phyloP scores from a whole-genome alignment of 495 filamentous ascomycete genomes.

The Poronia punctata region DNA sequence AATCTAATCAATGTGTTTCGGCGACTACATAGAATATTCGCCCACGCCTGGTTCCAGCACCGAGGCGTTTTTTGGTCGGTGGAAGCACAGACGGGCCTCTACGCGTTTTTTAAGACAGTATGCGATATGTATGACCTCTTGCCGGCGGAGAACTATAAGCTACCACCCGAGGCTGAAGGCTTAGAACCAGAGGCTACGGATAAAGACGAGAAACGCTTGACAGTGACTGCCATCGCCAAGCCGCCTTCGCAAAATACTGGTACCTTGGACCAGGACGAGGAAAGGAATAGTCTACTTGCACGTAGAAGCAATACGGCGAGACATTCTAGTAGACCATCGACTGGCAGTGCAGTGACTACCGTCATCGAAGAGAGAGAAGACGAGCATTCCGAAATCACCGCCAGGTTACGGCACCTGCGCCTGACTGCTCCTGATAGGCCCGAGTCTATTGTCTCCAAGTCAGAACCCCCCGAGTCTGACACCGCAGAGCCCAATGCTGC shows the following conservation, averaged over 20 bases:
- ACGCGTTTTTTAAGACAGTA: constrained; percentile 93
- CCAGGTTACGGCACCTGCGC: constrained; percentile 31
- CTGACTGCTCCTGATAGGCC: constrained; percentile 32
- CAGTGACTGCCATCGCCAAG: constrained; percentile 35
- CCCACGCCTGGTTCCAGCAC: constrained; percentile 98
- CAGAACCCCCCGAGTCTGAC: too few species aligned
- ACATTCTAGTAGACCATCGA: constrained; percentile 66
- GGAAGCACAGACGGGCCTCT: constrained; percentile 80
- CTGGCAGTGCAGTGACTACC: constrained; percentile 64
- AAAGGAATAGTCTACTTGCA: constrained; percentile 31
- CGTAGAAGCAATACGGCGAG: constrained; percentile 60
- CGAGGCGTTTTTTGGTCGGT: constrained; percentile 91
- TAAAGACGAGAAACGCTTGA: constrained; percentile 28
- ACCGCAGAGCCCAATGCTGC: too few species aligned
- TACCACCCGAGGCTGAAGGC: constrained; percentile 89
- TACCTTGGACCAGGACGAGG: constrained; percentile 29
- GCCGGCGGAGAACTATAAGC: constrained; percentile 88
- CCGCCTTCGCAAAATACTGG: constrained; percentile 37
- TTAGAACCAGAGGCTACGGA: constrained; percentile 34
- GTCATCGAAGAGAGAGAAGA: constrained; percentile 70
- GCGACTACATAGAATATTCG: constrained; percentile 90
- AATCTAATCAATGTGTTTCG: constrained; percentile 92
- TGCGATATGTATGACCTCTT: constrained; percentile 86
- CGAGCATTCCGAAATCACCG: constrained; percentile 35
- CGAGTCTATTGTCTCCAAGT: too few species aligned